Conservation (phyloP, 1,284 basidiomycete genomes). For the Hemileia vastatrix region DNA sequence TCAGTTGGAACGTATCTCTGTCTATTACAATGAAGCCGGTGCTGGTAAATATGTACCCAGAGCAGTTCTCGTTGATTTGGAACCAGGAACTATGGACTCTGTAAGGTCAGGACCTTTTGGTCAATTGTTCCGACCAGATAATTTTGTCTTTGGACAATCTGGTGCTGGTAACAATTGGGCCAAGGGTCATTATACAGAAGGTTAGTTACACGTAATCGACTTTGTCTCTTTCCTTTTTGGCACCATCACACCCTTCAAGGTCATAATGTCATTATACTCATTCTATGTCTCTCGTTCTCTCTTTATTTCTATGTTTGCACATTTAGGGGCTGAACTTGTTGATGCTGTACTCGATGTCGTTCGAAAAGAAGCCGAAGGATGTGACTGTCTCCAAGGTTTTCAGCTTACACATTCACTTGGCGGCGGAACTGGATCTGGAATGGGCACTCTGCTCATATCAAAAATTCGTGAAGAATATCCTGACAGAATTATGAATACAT, state of each 20-base stretch:
- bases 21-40: conserved; percentile 47
- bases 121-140: conserved; percentile 52
- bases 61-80: conserved; percentile 51
- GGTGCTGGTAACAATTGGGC: conserved; percentile 56
- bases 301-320: conserved; percentile 26
- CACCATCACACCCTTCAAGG: no score
- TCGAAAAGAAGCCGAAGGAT: conserved; percentile 54
- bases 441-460: conserved; percentile 56
- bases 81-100: conserved; percentile 95
- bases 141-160: conserved; percentile 53
- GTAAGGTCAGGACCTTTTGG: conserved; percentile 59
- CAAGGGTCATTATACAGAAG: conserved; percentile 49
- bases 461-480: conserved; percentile 58
- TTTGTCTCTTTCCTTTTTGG: no score
- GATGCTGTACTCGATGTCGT: conserved; percentile 54
- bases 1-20: conserved; percentile 71
- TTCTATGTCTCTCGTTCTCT: no score
- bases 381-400: conserved; percentile 62
- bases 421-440: conserved; percentile 57
- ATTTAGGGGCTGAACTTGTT: conserved; percentile 51
- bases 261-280: conserved; percentile 84
- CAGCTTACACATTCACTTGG: conserved; percentile 60
- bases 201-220: no score
- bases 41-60: conserved; percentile 52
- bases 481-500: conserved; percentile 57